Percentiles rank a stretch among this genome's conserved stretches.
phyloP scores from a whole-genome alignment of 2,329 filamentous ascomycete species.

The Graphium sp. region DNA sequence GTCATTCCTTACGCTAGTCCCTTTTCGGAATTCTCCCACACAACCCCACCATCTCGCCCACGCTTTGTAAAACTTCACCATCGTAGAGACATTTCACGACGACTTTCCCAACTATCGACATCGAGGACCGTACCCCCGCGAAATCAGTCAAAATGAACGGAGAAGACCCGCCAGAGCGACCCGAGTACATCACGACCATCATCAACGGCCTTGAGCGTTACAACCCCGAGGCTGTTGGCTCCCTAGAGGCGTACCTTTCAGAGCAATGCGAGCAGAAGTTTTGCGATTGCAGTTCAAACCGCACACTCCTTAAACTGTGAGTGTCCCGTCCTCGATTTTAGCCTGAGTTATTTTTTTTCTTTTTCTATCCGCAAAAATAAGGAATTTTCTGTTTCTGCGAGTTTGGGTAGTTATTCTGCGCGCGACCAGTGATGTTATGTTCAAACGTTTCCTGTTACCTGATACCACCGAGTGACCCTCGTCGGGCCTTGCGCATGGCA shows the following conservation, averaged over 20 bases:
- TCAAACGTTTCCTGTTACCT: conserved; percentile 8
- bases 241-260: conserved; percentile 87
- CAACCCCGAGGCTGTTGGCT: conserved; percentile 88
- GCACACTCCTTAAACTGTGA: conserved; percentile 93
- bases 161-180: conserved; percentile 83
- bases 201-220: conserved; percentile 96
- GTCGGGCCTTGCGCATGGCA: too few relatives aligned
- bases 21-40: too few relatives aligned
- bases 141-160: conserved; percentile 34
- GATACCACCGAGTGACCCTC: too few relatives aligned
- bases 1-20: too few relatives aligned
- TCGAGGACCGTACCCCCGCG: conserved; percentile 8
- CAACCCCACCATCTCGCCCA: too few relatives aligned
- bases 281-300: conserved; percentile 91
- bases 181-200: conserved; percentile 81
- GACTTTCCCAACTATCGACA: not conserved
- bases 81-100: too few relatives aligned
- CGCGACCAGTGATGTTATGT: too few relatives aligned
- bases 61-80: too few relatives aligned
- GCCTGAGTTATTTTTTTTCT: conserved; percentile 5
- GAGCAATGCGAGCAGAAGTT: conserved; percentile 92
- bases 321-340: conserved; percentile 19
- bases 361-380: too few relatives aligned
- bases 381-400: conserved; percentile 7
- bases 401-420: too few relatives aligned